A percentile compares a stretch with the other conserved stretches of the same genome.
Conservation (phyloP, 257 asterid species). For the Solanum medicagineum region DNA sequence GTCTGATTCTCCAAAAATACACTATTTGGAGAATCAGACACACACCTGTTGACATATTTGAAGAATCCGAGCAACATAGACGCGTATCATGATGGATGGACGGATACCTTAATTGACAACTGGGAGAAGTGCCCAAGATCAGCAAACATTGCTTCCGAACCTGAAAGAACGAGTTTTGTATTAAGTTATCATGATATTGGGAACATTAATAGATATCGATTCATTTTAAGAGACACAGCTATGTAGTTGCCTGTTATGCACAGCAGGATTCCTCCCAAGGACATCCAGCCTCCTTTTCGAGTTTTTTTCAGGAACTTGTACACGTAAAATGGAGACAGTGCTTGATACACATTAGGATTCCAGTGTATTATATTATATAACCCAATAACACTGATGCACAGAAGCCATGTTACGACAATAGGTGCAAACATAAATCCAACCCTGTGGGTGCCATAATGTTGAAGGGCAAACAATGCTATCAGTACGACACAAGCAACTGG, state of each 20-base stretch:
- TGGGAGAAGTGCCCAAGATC: constrained; percentile 95
- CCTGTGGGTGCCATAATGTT: constrained; percentile 96
- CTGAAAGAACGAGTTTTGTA: constrained; percentile 24
- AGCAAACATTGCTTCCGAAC: constrained; percentile 99
- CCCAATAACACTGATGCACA: constrained; percentile 79
- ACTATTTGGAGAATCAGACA: too few relatives aligned
- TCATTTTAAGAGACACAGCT: neutral
- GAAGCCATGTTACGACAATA: constrained; percentile 74
- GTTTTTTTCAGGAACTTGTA: constrained; percentile 81
- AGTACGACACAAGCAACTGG: constrained; percentile 74
- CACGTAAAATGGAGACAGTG: constrained; percentile 79
- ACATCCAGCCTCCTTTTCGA: constrained; percentile 77
- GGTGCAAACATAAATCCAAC: constrained; percentile 95
- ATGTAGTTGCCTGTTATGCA: constrained; percentile 68
- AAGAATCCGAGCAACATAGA: too few relatives aligned
- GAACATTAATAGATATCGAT: neutral
- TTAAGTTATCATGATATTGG: neutral
- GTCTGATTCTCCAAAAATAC: too few relatives aligned
- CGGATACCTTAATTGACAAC: constrained; percentile 64
- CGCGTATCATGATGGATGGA: neutral
- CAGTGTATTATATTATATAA: constrained; percentile 66
- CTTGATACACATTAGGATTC: constrained; percentile 80
- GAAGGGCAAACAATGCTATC: constrained; percentile 86
- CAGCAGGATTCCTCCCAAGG: constrained; percentile 83
- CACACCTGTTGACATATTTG: too few relatives aligned